Evolutionary conservation across 2,329 filamentous ascomycete species (phyloP).

Genomic region (Xylaria sp.): DNA sequence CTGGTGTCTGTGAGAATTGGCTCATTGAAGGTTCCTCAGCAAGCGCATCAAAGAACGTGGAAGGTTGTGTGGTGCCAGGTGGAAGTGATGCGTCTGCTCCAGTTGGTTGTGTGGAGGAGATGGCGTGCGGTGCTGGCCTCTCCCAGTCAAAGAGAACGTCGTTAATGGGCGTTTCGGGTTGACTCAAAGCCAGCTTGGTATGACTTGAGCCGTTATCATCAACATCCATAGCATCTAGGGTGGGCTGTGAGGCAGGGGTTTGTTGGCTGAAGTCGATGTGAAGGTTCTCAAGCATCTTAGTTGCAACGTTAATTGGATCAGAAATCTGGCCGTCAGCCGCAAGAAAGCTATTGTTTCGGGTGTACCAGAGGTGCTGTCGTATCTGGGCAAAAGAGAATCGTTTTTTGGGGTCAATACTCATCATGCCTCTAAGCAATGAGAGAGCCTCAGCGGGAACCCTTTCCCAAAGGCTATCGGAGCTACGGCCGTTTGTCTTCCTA

Average conservation of each 20-base stretch:
- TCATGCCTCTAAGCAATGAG: conserved; percentile 91
- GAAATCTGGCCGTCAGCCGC: conserved; percentile 76
- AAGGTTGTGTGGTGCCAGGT: conserved; percentile 49
- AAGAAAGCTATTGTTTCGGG: conserved; percentile 80
- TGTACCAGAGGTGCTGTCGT: conserved; percentile 94
- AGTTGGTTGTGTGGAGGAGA: conserved; percentile 63
- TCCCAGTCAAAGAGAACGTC: conserved; percentile 91
- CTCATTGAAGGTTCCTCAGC: conserved; percentile 86
- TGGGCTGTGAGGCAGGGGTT: conserved; percentile 60
- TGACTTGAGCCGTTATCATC: conserved; percentile 60
- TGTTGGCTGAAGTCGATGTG: conserved; percentile 85
- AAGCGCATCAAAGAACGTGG: conserved; percentile 68
- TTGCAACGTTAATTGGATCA: conserved; percentile 87
- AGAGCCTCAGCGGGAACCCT: conserved; percentile 77
- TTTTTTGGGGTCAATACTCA: conserved; percentile 77
- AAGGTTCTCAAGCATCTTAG: conserved; percentile 91
- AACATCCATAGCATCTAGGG: conserved; percentile 73
- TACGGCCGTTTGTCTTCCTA: conserved; percentile 79
- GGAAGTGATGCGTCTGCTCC: conserved; percentile 52
- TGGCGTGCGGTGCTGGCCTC: conserved; percentile 65
- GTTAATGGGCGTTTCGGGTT: conserved; percentile 80
- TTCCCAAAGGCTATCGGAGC: conserved; percentile 85
- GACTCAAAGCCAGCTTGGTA: conserved; percentile 76
- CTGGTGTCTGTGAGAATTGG: conserved; percentile 84
- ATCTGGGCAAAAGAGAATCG: conserved; percentile 90